Conservation (phyloP, 352 stramenopile species). For the Albugo candida region DNA sequence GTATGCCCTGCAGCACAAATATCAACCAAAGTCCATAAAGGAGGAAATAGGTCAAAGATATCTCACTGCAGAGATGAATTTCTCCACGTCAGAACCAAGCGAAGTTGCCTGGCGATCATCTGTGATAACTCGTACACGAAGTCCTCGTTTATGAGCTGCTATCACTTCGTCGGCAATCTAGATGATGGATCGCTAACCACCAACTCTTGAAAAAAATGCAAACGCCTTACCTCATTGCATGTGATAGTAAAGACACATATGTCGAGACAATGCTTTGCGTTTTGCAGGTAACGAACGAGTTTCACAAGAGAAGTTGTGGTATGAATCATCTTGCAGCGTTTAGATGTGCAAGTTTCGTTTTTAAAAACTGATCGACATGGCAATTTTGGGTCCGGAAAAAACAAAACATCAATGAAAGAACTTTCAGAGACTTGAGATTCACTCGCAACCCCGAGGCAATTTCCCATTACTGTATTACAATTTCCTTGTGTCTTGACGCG, state of each 20-base stretch:
- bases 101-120: constrained; percentile 38
- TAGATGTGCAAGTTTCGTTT: constrained; percentile 25
- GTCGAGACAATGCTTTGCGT: constrained; percentile 26
- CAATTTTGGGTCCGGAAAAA: constrained; percentile 45
- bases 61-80: constrained; percentile 44
- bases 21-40: background rate
- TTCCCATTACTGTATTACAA: constrained; percentile 22
- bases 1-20: constrained; percentile 20
- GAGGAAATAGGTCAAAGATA: background rate
- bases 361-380: constrained; percentile 35
- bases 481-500: too few relatives aligned
- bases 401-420: constrained; percentile 51
- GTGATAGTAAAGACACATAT: constrained; percentile 63
- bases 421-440: constrained; percentile 7
- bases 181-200: background rate
- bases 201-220: background rate
- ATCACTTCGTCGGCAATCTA: constrained; percentile 42
- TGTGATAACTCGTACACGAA: constrained; percentile 38
- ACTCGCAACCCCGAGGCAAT: constrained; percentile 21
- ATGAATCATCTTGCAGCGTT: constrained; percentile 46
- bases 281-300: constrained; percentile 24
- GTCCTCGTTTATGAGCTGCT: constrained; percentile 24
- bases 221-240: constrained; percentile 26
- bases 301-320: constrained; percentile 33
- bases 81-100: constrained; percentile 45